A percentile compares a stretch with the other conserved stretches of the same genome.
Conservation (phyloP, 2,329 filamentous ascomycete genomes). For the Fusarium sp. region DNA sequence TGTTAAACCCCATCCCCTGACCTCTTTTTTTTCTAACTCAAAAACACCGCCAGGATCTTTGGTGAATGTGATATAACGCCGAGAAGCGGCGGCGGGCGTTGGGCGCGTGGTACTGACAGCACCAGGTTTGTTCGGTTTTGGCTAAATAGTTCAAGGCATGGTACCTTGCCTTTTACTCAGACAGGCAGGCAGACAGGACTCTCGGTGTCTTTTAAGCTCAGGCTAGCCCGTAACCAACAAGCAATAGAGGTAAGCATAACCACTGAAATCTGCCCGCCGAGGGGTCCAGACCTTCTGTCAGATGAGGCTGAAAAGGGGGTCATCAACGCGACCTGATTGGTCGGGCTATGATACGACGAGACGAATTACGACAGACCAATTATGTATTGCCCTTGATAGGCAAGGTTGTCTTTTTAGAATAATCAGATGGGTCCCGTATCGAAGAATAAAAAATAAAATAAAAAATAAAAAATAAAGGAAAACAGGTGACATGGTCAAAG, state of each 20-base stretch:
- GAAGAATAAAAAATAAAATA: neutral
- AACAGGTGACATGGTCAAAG: neutral
- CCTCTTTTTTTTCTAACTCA: neutral
- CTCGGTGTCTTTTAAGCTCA: conserved; percentile 24
- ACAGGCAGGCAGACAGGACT: conserved; percentile 7
- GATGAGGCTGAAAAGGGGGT: conserved; percentile 38
- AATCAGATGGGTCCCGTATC: neutral
- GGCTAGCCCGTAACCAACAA: conserved; percentile 6
- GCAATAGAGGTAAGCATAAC: conserved; percentile 24
- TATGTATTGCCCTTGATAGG: neutral
- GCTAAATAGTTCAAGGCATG: neutral
- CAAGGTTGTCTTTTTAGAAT: neutral
- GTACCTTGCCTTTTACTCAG: conserved; percentile 4
- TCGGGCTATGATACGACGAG: neutral
- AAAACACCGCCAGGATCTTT: neutral
- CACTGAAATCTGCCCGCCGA: conserved; percentile 1
- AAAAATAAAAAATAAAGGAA: neutral
- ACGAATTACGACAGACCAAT: conserved; percentile 9
- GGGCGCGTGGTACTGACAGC: conserved; percentile 5
- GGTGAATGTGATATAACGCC: neutral
- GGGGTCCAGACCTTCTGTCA: conserved; percentile 31
- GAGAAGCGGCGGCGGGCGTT: conserved; percentile 4
- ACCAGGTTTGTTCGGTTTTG: neutral
- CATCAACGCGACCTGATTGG: conserved; percentile 23
- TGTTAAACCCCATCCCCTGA: neutral